Evolutionary conservation across 2,329 filamentous ascomycete species (phyloP).

Genomic region (Penicillium sp.): DNA sequence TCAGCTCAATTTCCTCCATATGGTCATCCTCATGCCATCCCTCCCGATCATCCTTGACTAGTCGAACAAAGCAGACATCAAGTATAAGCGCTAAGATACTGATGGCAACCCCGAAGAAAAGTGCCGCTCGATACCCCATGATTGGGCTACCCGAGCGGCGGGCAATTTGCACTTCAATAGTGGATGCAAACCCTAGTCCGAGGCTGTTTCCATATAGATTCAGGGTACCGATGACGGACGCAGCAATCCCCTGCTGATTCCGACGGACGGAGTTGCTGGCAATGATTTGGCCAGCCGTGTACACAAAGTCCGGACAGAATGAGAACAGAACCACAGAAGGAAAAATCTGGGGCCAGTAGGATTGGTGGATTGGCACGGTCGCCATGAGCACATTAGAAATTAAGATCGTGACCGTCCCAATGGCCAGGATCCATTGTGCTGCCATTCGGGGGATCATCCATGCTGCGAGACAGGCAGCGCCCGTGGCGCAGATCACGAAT

Average conservation of each 20-base stretch:
- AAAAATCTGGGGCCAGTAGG: conserved; percentile 48
- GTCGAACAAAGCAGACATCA: conserved; percentile 32
- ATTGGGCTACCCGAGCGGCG: conserved; percentile 18
- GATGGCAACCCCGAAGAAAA: conserved; percentile 35
- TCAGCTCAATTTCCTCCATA: conserved; percentile 14
- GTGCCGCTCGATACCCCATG: conserved; percentile 33
- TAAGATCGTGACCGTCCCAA: conserved; percentile 40
- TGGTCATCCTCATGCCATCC: conserved; percentile 31
- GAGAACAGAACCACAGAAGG: conserved; percentile 37
- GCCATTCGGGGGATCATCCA: conserved; percentile 50
- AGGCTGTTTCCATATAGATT: conserved; percentile 46
- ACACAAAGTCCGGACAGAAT: conserved; percentile 53
- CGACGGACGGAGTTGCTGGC: conserved; percentile 53
- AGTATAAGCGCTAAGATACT: conserved; percentile 31
- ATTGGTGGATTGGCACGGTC: conserved; percentile 49
- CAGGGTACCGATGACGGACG: conserved; percentile 50
- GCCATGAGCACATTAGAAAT: conserved; percentile 40
- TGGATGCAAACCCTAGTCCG: conserved; percentile 48
- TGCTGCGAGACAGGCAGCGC: conserved; percentile 43
- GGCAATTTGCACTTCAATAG: conserved; percentile 34
- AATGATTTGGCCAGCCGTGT: conserved; percentile 54
- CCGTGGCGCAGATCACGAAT: conserved; percentile 42
- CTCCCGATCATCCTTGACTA: conserved; percentile 36
- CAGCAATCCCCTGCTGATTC: conserved; percentile 54
- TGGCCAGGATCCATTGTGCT: conserved; percentile 51